Conservation (phyloP, 371 early-diverging fungal species). For the Funneliformis caledonium region DNA sequence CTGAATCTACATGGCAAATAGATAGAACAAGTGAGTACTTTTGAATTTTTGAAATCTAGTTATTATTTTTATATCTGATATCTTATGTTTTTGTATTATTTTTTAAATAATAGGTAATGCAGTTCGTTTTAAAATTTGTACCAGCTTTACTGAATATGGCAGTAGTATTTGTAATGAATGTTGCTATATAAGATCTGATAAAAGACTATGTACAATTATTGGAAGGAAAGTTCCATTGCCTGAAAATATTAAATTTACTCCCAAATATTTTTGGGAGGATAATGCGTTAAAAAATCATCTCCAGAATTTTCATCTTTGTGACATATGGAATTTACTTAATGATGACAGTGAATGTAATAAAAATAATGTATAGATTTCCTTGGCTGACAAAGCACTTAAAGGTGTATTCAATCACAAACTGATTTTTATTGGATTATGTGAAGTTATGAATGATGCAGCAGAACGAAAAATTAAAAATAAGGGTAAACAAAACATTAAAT, state of each 20-base stretch:
- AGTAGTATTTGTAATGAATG: neutral
- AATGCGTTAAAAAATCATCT: neutral
- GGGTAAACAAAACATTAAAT: conserved; percentile 4
- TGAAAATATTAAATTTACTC: conserved; percentile 1
- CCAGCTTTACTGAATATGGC: neutral
- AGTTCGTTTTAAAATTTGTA: neutral
- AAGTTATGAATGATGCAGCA: neutral
- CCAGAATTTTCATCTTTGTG: neutral
- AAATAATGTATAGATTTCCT: neutral
- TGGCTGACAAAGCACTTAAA: conserved; percentile 1
- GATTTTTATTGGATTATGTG: neutral
- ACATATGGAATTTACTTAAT: neutral
- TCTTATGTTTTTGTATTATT: neutral
- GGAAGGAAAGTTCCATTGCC: neutral
- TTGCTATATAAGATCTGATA: neutral
- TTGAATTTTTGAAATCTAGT: neutral
- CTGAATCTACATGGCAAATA: conserved; percentile 8
- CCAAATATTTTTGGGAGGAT: neutral
- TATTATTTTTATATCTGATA: neutral
- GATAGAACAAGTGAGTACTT: neutral
- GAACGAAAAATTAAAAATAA: neutral
- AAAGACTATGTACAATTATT: neutral
- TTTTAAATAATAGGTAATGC: neutral
- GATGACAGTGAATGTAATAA: neutral
- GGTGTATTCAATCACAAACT: neutral